Conservation (phyloP, 768 basidiomycete genomes). For the Amanita jacksonii region DNA sequence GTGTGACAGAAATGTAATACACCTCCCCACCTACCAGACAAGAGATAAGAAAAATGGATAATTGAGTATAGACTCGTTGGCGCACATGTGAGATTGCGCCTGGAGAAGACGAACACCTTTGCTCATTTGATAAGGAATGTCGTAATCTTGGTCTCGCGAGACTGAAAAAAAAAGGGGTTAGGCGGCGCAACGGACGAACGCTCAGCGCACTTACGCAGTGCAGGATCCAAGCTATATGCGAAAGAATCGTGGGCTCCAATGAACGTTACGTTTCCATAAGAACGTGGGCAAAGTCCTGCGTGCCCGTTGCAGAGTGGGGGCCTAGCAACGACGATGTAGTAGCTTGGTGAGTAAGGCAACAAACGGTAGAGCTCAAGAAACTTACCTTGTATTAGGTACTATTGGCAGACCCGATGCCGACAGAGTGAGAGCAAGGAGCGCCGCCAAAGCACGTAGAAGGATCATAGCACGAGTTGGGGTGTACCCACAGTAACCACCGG, state of each 20-base stretch:
- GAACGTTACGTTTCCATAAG: slow-evolving; percentile 43
- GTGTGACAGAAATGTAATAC: slow-evolving; percentile 62
- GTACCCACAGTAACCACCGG: too few species aligned
- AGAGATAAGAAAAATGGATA: neutral
- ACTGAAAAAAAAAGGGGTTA: slow-evolving; percentile 18
- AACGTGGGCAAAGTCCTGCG: slow-evolving; percentile 47
- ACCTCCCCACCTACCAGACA: slow-evolving; percentile 16
- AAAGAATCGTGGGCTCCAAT: slow-evolving; percentile 51
- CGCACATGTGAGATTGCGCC: slow-evolving; percentile 43
- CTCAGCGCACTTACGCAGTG: slow-evolving; percentile 28
- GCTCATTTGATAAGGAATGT: slow-evolving; percentile 37
- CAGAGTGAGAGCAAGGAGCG: too few species aligned
- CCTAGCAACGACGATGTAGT: slow-evolving; percentile 13
- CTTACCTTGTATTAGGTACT: too few species aligned
- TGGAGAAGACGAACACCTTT: slow-evolving; percentile 51
- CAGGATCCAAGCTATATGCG: slow-evolving; percentile 36
- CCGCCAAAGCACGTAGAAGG: too few species aligned
- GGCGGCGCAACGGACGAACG: neutral
- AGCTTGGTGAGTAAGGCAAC: neutral
- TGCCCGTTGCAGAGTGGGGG: slow-evolving; percentile 55
- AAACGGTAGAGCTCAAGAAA: neutral
- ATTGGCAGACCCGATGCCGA: too few species aligned
- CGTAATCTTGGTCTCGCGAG: slow-evolving; percentile 39
- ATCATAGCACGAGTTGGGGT: too few species aligned
- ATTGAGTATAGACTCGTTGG: neutral